A percentile compares a stretch with the other conserved stretches of the same genome.
These are phyloP conservation scores for Claviceps sp. DNA, from an alignment of 2,329 filamentous ascomycete genomes.

Conservation along the genomic window DNA sequence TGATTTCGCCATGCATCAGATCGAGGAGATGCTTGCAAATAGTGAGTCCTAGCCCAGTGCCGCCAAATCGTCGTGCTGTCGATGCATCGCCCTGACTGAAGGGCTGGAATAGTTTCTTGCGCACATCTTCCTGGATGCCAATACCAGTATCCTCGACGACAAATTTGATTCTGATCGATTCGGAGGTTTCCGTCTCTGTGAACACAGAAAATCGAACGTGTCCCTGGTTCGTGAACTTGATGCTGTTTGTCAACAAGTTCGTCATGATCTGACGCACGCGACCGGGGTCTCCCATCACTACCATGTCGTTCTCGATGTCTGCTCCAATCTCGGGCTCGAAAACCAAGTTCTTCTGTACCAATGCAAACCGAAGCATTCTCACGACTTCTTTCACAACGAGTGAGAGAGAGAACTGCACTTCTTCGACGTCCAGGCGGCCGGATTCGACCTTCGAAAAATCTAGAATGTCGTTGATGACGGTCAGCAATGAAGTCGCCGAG, in stretches of 20 bases:
- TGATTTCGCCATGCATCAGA: constrained; percentile 66
- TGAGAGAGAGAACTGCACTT: constrained; percentile 65
- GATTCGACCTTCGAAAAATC: constrained; percentile 83
- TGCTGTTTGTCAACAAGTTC: constrained; percentile 64
- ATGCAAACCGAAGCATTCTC: constrained; percentile 79
- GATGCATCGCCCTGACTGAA: constrained; percentile 75
- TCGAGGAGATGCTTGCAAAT: constrained; percentile 73
- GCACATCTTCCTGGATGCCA: constrained; percentile 66
- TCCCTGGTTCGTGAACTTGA: constrained; percentile 61
- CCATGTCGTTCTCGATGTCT: constrained; percentile 51
- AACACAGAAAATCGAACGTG: constrained; percentile 52
- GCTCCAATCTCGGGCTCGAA: constrained; percentile 53
- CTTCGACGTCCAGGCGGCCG: constrained; percentile 62
- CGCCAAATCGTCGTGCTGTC: constrained; percentile 65
- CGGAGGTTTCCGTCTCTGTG: constrained; percentile 49
- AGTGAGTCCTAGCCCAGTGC: constrained; percentile 63
- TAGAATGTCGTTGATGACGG: constrained; percentile 82
- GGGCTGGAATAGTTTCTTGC: constrained; percentile 60
- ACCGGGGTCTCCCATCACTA: constrained; percentile 78
- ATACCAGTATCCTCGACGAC: constrained; percentile 67
- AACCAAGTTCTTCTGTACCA: constrained; percentile 63
- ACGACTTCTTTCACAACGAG: constrained; percentile 66
- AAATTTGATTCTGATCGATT: constrained; percentile 56
- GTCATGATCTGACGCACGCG: constrained; percentile 73
- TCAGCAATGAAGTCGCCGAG: constrained; percentile 68